phyloP scores from a whole-genome alignment of 495 filamentous ascomycete genomes.

The Lindgomyces ingoldianus region DNA sequence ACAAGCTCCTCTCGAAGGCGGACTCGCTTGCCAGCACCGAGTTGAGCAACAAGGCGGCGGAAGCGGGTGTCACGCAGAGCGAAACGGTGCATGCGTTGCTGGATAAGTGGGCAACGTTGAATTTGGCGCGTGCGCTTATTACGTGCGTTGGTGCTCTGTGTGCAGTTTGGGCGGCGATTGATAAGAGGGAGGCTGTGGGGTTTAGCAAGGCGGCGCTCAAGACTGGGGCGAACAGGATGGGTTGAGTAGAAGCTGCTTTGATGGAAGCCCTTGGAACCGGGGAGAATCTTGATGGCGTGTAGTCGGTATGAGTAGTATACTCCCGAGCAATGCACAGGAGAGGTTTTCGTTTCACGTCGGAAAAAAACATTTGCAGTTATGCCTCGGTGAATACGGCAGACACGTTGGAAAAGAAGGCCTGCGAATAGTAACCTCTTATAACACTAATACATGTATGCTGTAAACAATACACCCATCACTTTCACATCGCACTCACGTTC shows the following conservation, averaged over 20 bases:
- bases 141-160: conserved; percentile 26
- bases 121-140: conserved; percentile 49
- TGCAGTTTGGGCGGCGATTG: conserved; percentile 37
- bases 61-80: conserved; percentile 41
- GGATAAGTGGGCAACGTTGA: conserved; percentile 58
- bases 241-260: conserved; percentile 17
- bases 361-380: no score
- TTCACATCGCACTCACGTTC: no score
- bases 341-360: no score
- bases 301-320: no score
- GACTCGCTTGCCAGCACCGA: conserved; percentile 35
- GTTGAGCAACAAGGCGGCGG: conserved; percentile 40
- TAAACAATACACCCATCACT: background rate
- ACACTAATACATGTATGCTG: background rate
- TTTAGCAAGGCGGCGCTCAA: conserved; percentile 14
- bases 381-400: no score
- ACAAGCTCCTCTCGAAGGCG: conserved; percentile 44
- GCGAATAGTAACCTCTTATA: no score
- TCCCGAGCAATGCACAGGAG: no score
- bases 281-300: no score
- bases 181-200: conserved; percentile 33
- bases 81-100: conserved; percentile 53
- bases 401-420: no score
- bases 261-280: no score
- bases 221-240: conserved; percentile 37